A percentile compares a stretch with the other conserved stretches of the same genome.
phyloP scores from a whole-genome alignment of 805 yeast species.

The Candida sakaeoensis region DNA sequence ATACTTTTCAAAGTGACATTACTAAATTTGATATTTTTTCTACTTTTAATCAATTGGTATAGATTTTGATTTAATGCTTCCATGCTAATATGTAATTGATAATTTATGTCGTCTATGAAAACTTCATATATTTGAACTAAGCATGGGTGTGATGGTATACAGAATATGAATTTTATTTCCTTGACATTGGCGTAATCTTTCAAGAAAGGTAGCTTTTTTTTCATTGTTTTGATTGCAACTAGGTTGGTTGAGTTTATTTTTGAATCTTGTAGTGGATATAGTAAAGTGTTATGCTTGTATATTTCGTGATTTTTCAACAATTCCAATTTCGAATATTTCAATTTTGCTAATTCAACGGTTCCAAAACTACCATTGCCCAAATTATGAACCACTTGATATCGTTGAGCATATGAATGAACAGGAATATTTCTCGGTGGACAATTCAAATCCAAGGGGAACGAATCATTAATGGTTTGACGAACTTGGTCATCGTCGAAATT shows the following conservation, averaged over 20 bases:
- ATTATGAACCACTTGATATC: slow-evolving; percentile 47
- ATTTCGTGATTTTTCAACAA: slow-evolving; percentile 14
- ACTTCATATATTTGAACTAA: slow-evolving; percentile 75
- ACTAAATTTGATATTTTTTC: slow-evolving; percentile 53
- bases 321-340: slow-evolving; percentile 20
- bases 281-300: slow-evolving; percentile 42
- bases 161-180: slow-evolving; percentile 62
- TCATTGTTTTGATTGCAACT: slow-evolving; percentile 80
- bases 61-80: slow-evolving; percentile 83
- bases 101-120: slow-evolving; percentile 61
- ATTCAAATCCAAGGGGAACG: slow-evolving; percentile 8
- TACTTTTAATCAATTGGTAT: slow-evolving; percentile 67
- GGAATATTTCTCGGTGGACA: slow-evolving; percentile 13
- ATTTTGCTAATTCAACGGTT: slow-evolving; percentile 60
- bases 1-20: slow-evolving; percentile 60
- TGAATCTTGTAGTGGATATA: slow-evolving; percentile 39
- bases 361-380: slow-evolving; percentile 81
- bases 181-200: slow-evolving; percentile 44
- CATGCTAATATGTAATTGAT: slow-evolving; percentile 76
- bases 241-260: slow-evolving; percentile 27
- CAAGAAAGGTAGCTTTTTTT: slow-evolving; percentile 39
- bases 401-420: slow-evolving; percentile 13
- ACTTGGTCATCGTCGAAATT: background rate
- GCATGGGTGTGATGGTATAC: slow-evolving; percentile 67
- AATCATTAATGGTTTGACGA: background rate